These are phyloP conservation scores for Mimosa pudica DNA, from an alignment of 306 rosid species.

Conservation along the genomic window DNA sequence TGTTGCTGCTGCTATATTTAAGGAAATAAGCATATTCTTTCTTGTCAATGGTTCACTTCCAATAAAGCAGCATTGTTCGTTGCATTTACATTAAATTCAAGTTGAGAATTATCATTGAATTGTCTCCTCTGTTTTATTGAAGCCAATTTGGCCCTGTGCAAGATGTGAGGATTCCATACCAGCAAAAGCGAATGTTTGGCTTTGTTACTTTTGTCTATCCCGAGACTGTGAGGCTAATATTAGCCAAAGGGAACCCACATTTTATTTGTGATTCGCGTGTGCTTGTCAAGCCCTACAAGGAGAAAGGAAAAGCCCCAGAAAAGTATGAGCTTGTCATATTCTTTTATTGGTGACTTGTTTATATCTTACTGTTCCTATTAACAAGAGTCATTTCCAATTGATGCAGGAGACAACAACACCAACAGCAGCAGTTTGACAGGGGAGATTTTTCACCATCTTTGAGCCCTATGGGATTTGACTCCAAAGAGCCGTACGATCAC, in stretches of 20 bases:
- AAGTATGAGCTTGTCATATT: conserved; percentile 51
- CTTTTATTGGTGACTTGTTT: conserved; percentile 12
- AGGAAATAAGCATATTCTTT: conserved; percentile 10
- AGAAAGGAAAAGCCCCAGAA: conserved; percentile 90
- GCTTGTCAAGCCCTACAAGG: conserved; percentile 98
- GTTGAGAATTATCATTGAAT: conserved; percentile 30
- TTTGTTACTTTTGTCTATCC: conserved; percentile 94
- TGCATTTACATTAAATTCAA: conserved; percentile 5
- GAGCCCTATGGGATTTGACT: conserved; percentile 49
- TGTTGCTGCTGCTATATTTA: not conserved
- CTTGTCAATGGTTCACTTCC: not conserved
- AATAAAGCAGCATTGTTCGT: not conserved
- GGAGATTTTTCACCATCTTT: conserved; percentile 54
- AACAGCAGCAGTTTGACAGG: conserved; percentile 48
- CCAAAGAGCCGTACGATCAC: conserved; percentile 49
- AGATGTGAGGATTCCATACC: conserved; percentile 98
- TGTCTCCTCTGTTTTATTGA: conserved; percentile 36
- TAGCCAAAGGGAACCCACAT: conserved; percentile 96
- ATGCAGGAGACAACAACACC: conserved; percentile 53
- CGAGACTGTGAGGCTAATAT: conserved; percentile 84
- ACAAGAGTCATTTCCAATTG: conserved; percentile 5
- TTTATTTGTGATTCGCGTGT: conserved; percentile 96
- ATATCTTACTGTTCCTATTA: conserved; percentile 32
- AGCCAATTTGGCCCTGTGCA: conserved; percentile 98
- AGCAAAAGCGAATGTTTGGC: conserved; percentile 97